Evolutionary conservation across 352 stramenopile species (phyloP).

Genomic region (Globisporangium recalcitrans): DNA sequence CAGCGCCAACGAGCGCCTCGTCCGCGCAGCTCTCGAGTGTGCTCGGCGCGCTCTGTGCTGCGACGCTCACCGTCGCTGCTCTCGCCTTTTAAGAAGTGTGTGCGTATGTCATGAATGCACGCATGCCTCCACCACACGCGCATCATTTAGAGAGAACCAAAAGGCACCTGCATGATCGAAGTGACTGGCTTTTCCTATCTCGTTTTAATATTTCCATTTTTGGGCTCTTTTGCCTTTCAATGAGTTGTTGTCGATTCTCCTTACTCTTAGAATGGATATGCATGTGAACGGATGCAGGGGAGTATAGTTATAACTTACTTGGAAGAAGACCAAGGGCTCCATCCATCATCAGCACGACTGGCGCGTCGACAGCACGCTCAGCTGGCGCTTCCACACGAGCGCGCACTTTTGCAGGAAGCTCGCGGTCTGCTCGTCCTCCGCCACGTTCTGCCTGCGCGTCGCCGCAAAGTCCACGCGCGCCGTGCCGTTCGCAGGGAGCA

Average conservation of each 20-base stretch:
- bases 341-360: background rate
- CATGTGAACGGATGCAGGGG: background rate
- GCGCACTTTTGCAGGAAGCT: slow-evolving; percentile 27
- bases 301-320: slow-evolving; percentile 8
- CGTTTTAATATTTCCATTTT: slow-evolving; percentile 8
- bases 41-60: slow-evolving; percentile 12
- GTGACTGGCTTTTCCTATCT: background rate
- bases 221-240: background rate
- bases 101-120: slow-evolving; percentile 1
- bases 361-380: slow-evolving; percentile 12
- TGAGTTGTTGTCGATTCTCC: background rate
- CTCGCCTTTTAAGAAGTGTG: slow-evolving; percentile 14
- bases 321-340: background rate
- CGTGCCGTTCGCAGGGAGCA: slow-evolving; percentile 2
- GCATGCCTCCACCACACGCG: background rate
- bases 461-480: slow-evolving; percentile 12
- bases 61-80: slow-evolving; percentile 12
- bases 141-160: slow-evolving; percentile 7
- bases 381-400: slow-evolving; percentile 28
- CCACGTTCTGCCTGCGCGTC: slow-evolving; percentile 14
- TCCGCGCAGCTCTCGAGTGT: slow-evolving; percentile 9
- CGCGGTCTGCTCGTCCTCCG: slow-evolving; percentile 14
- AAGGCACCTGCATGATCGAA: background rate
- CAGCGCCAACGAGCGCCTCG: slow-evolving; percentile 7
- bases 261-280: background rate